phyloP scores from a whole-genome alignment of 345 rosid species.

The Eucalyptus brandiana region DNA sequence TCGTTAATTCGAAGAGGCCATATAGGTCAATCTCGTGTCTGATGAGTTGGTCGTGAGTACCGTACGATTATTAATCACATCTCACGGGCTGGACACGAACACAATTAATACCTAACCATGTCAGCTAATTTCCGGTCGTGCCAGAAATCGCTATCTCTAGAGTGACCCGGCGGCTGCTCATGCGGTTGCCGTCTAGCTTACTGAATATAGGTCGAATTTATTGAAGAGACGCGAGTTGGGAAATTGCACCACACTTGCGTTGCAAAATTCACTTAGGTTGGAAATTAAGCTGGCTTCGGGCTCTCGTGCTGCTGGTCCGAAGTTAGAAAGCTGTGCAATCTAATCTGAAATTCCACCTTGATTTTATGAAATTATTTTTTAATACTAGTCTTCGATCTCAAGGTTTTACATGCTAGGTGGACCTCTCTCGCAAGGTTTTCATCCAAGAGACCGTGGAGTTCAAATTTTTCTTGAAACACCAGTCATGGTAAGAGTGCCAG shows the following conservation, averaged over 20 bases:
- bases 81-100: not conserved
- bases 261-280: too few relatives aligned
- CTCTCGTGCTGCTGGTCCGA: too few relatives aligned
- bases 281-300: too few relatives aligned
- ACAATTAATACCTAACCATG: too few relatives aligned
- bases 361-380: too few relatives aligned
- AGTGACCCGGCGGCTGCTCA: not conserved
- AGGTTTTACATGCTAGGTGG: not conserved
- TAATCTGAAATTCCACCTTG: too few relatives aligned
- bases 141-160: not conserved
- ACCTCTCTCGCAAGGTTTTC: not conserved
- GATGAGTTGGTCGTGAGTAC: not conserved
- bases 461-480: too few relatives aligned
- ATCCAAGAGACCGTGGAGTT: not conserved
- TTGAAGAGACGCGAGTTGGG: not conserved
- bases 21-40: not conserved
- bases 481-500: accelerated
- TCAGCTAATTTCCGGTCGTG: too few relatives aligned
- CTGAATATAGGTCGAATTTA: too few relatives aligned
- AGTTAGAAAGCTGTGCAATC: too few relatives aligned
- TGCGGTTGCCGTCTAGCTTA: not conserved
- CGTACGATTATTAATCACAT: not conserved
- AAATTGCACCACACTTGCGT: not conserved
- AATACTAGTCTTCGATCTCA: too few relatives aligned
- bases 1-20: not conserved